Conservation (phyloP, 164 flowering plant genomes). For the Buxus sempervirens region DNA sequence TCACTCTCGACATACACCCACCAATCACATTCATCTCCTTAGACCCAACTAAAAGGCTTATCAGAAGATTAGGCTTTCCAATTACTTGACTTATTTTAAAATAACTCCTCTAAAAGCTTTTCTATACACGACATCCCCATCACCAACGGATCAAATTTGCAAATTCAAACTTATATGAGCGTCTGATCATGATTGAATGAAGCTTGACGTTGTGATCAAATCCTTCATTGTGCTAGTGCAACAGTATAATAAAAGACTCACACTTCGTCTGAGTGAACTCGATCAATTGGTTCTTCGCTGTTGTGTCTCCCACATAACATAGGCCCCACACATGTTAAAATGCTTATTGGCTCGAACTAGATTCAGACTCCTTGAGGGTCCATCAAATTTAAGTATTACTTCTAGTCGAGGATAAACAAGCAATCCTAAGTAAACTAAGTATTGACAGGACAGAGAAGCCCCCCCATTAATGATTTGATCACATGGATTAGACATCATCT, state of each 20-base stretch:
- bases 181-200: too few species aligned
- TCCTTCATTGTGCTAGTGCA: too few species aligned
- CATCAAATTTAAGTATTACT: background rate
- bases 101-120: background rate
- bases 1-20: background rate
- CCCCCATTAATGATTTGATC: slow-evolving; percentile 53
- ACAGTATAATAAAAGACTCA: too few species aligned
- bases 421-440: background rate
- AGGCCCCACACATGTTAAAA: background rate
- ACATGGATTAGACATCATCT: slow-evolving; percentile 14
- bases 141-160: background rate
- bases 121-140: background rate
- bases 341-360: slow-evolving; percentile 1
- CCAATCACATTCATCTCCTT: slow-evolving; percentile 5
- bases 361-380: slow-evolving; percentile 1
- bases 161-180: background rate
- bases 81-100: background rate
- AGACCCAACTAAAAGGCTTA: slow-evolving; percentile 3
- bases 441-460: too few species aligned
- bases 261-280: too few species aligned
- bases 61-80: slow-evolving; percentile 4
- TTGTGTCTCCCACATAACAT: background rate
- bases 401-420: slow-evolving; percentile 1
- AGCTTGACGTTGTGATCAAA: too few species aligned
- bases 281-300: too few species aligned